These are phyloP conservation scores for Trematosphaeria pertusa DNA, from an alignment of 2,329 filamentous ascomycete genomes.

Conservation along the genomic window DNA sequence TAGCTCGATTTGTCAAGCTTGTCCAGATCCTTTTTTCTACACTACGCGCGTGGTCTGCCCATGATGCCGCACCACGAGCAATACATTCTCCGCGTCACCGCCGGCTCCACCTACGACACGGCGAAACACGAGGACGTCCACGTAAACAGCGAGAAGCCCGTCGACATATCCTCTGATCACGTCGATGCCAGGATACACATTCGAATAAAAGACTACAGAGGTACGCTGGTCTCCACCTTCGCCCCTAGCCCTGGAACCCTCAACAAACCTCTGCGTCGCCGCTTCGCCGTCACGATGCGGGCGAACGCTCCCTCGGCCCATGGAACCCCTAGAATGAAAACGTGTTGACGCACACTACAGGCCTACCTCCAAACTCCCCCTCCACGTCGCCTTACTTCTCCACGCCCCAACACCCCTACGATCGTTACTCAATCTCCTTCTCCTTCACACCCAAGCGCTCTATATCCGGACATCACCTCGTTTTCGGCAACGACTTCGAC, in stretches of 20 bases:
- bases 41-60: too few species aligned
- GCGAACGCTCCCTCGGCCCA: too few species aligned
- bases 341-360: too few species aligned
- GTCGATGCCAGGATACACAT: slow-evolving; percentile 75
- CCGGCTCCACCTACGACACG: slow-evolving; percentile 77
- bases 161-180: slow-evolving; percentile 68
- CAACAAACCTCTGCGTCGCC: too few species aligned
- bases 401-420: slow-evolving; percentile 69
- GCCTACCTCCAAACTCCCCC: slow-evolving; percentile 76
- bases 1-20: too few species aligned
- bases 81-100: slow-evolving; percentile 82
- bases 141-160: slow-evolving; percentile 73
- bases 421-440: slow-evolving; percentile 87
- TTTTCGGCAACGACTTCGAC: slow-evolving; percentile 97
- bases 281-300: too few species aligned
- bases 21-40: too few species aligned
- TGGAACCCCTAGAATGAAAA: too few species aligned
- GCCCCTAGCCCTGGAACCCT: not conserved
- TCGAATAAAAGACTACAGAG: slow-evolving; percentile 70
- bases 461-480: slow-evolving; percentile 74
- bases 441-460: slow-evolving; percentile 74
- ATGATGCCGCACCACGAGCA: slow-evolving; percentile 64
- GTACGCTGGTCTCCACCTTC: too few species aligned
- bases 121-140: slow-evolving; percentile 74
- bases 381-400: slow-evolving; percentile 79